Evolutionary conservation across 1,284 basidiomycete genomes (phyloP).

Genomic region (Entoloma clypeatum): DNA sequence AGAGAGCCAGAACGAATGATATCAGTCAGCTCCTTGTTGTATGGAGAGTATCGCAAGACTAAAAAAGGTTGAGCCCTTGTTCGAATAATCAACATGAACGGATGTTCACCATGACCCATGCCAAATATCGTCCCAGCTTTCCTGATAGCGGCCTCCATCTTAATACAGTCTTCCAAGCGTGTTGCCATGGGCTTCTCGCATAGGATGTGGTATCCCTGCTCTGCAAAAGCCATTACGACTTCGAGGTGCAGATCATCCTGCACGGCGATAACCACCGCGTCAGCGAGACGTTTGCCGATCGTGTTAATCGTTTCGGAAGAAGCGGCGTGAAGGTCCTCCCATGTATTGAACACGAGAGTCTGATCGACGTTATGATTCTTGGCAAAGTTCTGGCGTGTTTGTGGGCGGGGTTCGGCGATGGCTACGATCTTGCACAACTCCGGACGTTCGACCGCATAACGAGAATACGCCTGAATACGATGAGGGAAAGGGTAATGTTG

Average conservation of each 20-base stretch:
- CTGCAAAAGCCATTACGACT: conserved; percentile 68
- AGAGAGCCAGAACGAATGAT: conserved; percentile 68
- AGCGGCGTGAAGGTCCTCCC: conserved; percentile 65
- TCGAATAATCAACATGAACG: conserved; percentile 1
- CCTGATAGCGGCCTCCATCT: conserved; percentile 69
- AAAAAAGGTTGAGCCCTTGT: neutral
- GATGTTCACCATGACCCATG: conserved; percentile 70
- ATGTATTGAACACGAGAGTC: conserved; percentile 67
- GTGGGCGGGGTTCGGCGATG: conserved; percentile 75
- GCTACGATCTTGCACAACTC: conserved; percentile 71
- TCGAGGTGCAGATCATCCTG: conserved; percentile 77
- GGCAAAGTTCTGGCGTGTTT: conserved; percentile 58
- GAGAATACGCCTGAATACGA: conserved; percentile 53
- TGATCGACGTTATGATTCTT: conserved; percentile 54
- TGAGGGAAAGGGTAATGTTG: neutral
- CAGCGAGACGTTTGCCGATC: conserved; percentile 65
- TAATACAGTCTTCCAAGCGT: conserved; percentile 63
- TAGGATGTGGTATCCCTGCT: conserved; percentile 80
- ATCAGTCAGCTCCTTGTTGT: conserved; percentile 65
- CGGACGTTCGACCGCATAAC: conserved; percentile 60
- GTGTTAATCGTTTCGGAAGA: conserved; percentile 62
- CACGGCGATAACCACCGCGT: conserved; percentile 75
- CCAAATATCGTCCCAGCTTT: conserved; percentile 73
- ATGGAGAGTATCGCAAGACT: conserved; percentile 87
- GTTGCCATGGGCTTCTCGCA: conserved; percentile 93